Conservation (phyloP, 805 yeast species). For the Starmerella ratchasimensis region DNA sequence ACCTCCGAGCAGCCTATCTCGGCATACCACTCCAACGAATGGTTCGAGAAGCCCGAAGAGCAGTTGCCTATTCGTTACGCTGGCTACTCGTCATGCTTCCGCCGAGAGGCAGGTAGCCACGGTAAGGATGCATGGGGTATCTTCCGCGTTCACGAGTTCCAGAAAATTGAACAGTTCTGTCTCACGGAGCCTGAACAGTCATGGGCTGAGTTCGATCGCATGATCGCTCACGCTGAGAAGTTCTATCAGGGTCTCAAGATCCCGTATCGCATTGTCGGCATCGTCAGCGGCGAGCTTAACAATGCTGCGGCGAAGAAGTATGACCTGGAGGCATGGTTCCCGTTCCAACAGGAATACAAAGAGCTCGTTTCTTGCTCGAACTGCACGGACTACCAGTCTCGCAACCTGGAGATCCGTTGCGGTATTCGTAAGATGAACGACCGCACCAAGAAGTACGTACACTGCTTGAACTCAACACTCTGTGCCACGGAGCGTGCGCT, state of each 20-base stretch:
- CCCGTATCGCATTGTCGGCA: slow-evolving; percentile 95
- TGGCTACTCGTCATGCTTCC: slow-evolving; percentile 96
- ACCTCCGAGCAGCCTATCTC: slow-evolving; percentile 98
- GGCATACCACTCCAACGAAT: slow-evolving; percentile 92
- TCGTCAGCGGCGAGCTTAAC: slow-evolving; percentile 96
- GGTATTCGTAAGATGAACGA: slow-evolving; percentile 94
- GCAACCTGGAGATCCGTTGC: slow-evolving; percentile 96
- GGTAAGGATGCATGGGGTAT: slow-evolving; percentile 99
- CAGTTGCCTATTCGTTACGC: slow-evolving; percentile 95
- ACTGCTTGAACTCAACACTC: slow-evolving; percentile 92
- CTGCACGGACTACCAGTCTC: slow-evolving; percentile 98
- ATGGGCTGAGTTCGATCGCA: slow-evolving; percentile 92
- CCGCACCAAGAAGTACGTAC: slow-evolving; percentile 93
- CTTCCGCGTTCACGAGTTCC: slow-evolving; percentile 96
- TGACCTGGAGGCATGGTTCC: slow-evolving; percentile 99
- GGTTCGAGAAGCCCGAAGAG: slow-evolving; percentile 96
- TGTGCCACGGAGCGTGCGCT: slow-evolving; percentile 97
- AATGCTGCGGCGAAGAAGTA: slow-evolving; percentile 98
- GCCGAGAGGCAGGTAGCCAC: slow-evolving; percentile 98
- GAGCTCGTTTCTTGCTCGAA: slow-evolving; percentile 97
- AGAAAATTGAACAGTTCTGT: slow-evolving; percentile 93
- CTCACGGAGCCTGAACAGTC: slow-evolving; percentile 96
- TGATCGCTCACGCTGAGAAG: slow-evolving; percentile 83
- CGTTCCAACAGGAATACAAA: slow-evolving; percentile 95
- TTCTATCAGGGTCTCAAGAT: slow-evolving; percentile 82